Conservation (phyloP, 2,329 filamentous ascomycete species). For the Cladophialophora exuberans region DNA sequence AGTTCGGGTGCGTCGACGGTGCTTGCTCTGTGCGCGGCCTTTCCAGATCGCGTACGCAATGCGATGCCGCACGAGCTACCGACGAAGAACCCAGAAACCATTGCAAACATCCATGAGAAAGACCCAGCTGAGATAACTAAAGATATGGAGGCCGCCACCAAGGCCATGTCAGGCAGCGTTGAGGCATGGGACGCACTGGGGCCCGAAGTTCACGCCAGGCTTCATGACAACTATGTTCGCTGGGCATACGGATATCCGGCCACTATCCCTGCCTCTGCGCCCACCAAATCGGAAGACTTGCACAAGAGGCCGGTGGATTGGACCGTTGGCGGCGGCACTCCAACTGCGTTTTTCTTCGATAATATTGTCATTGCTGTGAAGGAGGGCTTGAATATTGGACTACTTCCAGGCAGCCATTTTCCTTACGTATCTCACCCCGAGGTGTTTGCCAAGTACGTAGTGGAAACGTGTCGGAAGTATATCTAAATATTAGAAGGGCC, state of each 20-base stretch:
- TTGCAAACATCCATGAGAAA: neutral
- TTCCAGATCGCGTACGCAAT: conserved; percentile 7
- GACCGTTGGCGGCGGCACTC: conserved; percentile 17
- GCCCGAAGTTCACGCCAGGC: conserved; percentile 10
- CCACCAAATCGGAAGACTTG: conserved; percentile 6
- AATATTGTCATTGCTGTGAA: conserved; percentile 14
- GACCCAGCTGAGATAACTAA: neutral
- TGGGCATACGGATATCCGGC: conserved; percentile 14
- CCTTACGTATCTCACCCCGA: conserved; percentile 22
- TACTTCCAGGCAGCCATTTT: conserved; percentile 16
- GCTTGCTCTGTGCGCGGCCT: conserved; percentile 4
- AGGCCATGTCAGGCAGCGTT: neutral
- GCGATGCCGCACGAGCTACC: conserved; percentile 9
- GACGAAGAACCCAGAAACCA: neutral
- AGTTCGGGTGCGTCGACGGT: conserved; percentile 13
- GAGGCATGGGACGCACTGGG: conserved; percentile 15
- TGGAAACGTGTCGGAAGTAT: conserved; percentile 16
- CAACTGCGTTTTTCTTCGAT: conserved; percentile 2
- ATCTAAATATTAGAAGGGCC: no score
- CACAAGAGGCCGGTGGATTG: conserved; percentile 15
- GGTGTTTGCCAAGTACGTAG: conserved; percentile 14
- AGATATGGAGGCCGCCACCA: neutral
- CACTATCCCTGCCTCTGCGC: conserved; percentile 10
- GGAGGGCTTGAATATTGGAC: conserved; percentile 1
- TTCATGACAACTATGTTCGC: conserved; percentile 10